These are phyloP conservation scores for Phytophthora fragariae DNA, from an alignment of 352 stramenopile species.

Conservation along the genomic window DNA sequence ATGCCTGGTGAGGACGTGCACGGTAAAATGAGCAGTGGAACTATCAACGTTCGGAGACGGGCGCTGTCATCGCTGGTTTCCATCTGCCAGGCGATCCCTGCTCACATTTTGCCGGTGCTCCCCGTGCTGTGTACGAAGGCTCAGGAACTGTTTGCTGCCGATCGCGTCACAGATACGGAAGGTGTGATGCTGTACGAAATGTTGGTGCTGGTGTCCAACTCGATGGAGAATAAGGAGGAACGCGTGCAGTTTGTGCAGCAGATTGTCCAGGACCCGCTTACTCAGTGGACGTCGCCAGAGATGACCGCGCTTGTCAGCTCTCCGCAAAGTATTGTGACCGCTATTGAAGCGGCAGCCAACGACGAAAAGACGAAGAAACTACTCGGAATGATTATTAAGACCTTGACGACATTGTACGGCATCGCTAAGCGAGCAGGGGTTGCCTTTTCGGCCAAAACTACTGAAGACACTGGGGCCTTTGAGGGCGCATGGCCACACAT, in stretches of 20 bases:
- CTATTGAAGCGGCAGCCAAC: constrained; percentile 52
- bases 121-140: constrained; percentile 75
- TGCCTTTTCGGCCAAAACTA: constrained; percentile 26
- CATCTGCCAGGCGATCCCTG: constrained; percentile 79
- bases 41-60: constrained; percentile 73
- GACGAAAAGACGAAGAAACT: constrained; percentile 56
- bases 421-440: constrained; percentile 68
- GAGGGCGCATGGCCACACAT: constrained; percentile 68
- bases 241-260: constrained; percentile 73
- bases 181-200: constrained; percentile 86
- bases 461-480: constrained; percentile 51
- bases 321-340: constrained; percentile 58
- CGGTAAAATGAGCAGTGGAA: constrained; percentile 69
- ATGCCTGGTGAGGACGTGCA: constrained; percentile 75
- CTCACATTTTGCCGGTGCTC: constrained; percentile 80
- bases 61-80: constrained; percentile 76
- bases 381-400: constrained; percentile 72
- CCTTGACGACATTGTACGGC: constrained; percentile 80
- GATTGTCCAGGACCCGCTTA: constrained; percentile 74
- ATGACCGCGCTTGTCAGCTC: constrained; percentile 69
- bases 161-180: constrained; percentile 80
- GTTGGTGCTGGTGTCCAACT: constrained; percentile 84
- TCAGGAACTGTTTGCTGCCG: constrained; percentile 71
- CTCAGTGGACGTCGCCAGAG: constrained; percentile 70
- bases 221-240: constrained; percentile 69